Evolutionary conservation across 2,329 filamentous ascomycete genomes (phyloP).

Genomic region (Epichloe brachyelytri): DNA sequence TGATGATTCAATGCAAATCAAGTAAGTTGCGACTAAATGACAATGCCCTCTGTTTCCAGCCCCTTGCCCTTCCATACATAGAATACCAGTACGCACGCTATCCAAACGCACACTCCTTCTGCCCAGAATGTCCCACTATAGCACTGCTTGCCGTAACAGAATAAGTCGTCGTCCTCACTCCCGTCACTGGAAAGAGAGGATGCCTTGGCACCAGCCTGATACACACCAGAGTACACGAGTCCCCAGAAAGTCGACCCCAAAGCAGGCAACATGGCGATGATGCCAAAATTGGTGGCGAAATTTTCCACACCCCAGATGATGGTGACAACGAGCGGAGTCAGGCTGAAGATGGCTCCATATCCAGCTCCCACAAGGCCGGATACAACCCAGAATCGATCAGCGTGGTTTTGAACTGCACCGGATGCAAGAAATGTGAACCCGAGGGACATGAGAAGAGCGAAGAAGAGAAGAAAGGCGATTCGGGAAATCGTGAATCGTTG

Average conservation of each 20-base stretch:
- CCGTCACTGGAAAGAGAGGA: constrained; percentile 18
- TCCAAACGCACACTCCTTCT: constrained; percentile 67
- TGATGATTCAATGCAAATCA: too few species aligned
- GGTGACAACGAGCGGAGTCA: constrained; percentile 85
- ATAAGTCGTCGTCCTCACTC: constrained; percentile 31
- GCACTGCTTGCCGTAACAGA: constrained; percentile 74
- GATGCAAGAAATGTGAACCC: constrained; percentile 70
- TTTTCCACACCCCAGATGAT: constrained; percentile 98
- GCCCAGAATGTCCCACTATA: constrained; percentile 79
- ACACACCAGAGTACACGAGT: constrained; percentile 70
- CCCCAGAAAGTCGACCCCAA: constrained; percentile 84
- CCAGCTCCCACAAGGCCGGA: constrained; percentile 77
- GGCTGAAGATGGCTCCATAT: constrained; percentile 82
- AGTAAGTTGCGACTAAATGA: constrained; percentile 26
- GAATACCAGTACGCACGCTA: constrained; percentile 58
- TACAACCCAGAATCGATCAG: constrained; percentile 72
- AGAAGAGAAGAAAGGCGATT: constrained; percentile 64
- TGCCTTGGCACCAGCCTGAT: constrained; percentile 51
- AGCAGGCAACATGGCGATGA: constrained; percentile 84
- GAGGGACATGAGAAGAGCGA: constrained; percentile 58
- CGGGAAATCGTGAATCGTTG: constrained; percentile 55
- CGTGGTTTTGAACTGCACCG: constrained; percentile 59
- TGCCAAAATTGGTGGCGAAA: constrained; percentile 96
- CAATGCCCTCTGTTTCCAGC: constrained; percentile 69
- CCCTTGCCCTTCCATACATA: constrained; percentile 72